Percentiles rank a stretch among this genome's conserved stretches.
Evolutionary conservation across 2,329 filamentous ascomycete genomes (phyloP).

Genomic region (Curvularia hawaiiensis): DNA sequence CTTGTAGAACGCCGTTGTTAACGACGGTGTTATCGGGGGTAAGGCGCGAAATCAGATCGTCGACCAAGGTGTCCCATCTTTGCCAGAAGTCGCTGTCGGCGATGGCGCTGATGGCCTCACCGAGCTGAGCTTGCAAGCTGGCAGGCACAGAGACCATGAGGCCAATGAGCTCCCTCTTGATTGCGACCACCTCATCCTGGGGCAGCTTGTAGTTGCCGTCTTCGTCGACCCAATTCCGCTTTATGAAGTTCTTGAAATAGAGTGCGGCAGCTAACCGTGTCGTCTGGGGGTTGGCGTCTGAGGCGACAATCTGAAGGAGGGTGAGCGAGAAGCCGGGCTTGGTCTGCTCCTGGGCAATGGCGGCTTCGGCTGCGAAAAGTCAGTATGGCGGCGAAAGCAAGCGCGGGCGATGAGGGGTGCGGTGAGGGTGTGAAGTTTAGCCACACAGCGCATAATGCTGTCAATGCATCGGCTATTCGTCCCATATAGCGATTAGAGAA

Average conservation of each 20-base stretch:
- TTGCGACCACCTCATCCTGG: conserved; percentile 79
- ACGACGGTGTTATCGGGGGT: conserved; percentile 79
- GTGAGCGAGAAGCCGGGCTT: conserved; percentile 85
- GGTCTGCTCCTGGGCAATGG: conserved; percentile 77
- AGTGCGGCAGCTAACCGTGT: conserved; percentile 87
- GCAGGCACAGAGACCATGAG: conserved; percentile 93
- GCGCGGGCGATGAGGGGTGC: conserved; percentile 5
- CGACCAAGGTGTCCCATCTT: conserved; percentile 93
- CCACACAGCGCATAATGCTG: background rate
- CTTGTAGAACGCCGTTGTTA: conserved; percentile 94
- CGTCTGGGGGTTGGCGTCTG: conserved; percentile 71
- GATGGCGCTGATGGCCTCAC: conserved; percentile 95
- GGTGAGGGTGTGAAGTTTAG: background rate
- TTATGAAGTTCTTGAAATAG: conserved; percentile 99
- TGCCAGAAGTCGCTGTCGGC: conserved; percentile 98
- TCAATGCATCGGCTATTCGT: background rate
- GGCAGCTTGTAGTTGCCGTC: conserved; percentile 92
- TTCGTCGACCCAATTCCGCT: conserved; percentile 92
- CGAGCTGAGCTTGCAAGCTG: conserved; percentile 88
- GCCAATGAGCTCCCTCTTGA: conserved; percentile 94
- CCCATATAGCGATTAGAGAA: background rate
- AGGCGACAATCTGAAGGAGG: conserved; percentile 88
- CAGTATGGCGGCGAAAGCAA: conserved; percentile 12
- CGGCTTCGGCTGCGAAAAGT: conserved; percentile 71
- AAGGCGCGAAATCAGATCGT: conserved; percentile 87